These are phyloP conservation scores for Xylaria sp. DNA, from an alignment of 2,329 filamentous ascomycete genomes.

Conservation along the genomic window DNA sequence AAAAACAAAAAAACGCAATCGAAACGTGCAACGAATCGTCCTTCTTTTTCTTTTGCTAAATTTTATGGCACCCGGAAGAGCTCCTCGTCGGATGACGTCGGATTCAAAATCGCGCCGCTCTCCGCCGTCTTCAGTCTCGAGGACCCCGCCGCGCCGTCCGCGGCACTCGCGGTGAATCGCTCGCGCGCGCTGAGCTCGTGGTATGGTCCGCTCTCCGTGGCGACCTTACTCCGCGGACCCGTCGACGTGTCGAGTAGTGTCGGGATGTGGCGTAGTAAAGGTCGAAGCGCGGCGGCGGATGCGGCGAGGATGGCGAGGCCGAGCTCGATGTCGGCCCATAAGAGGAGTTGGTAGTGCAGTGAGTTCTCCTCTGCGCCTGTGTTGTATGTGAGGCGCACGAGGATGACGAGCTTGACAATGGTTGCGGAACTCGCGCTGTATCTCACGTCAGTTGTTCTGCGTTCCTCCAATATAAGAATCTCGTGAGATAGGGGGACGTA, in stretches of 20 bases:
- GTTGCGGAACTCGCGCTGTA: conserved; percentile 32
- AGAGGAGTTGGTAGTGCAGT: conserved; percentile 30
- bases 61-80: conserved; percentile 10
- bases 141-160: neutral
- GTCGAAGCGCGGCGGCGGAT: conserved; percentile 30
- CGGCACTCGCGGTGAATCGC: neutral
- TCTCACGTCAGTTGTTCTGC: neutral
- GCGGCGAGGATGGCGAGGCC: conserved; percentile 31
- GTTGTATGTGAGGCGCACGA: conserved; percentile 25
- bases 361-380: conserved; percentile 20
- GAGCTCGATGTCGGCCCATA: conserved; percentile 33
- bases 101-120: neutral
- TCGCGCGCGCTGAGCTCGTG: conserved; percentile 11
- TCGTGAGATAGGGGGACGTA: conserved; percentile 12
- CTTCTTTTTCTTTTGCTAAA: no score
- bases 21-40: neutral
- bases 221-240: conserved; percentile 1
- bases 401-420: conserved; percentile 33
- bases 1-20: neutral
- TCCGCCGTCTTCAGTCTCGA: neutral
- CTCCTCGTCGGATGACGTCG: conserved; percentile 1
- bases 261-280: conserved; percentile 28
- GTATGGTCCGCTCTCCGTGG: conserved; percentile 15
- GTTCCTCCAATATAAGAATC: conserved; percentile 24
- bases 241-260: conserved; percentile 9